Evolutionary conservation across 768 basidiomycete species (phyloP).

Genomic region (Suillus tomentosus): DNA sequence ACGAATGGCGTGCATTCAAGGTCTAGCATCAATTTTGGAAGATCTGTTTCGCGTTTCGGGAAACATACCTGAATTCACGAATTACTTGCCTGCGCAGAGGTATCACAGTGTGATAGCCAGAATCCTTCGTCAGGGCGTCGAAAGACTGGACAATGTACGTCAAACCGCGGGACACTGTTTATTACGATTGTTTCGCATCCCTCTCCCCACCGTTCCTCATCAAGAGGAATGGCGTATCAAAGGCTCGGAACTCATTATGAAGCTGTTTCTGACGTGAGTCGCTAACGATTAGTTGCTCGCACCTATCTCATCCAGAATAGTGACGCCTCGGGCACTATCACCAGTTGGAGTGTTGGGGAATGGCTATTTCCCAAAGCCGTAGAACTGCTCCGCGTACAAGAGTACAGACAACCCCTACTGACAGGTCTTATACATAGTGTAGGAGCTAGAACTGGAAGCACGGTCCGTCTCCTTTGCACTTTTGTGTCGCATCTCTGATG

Average conservation of each 20-base stretch:
- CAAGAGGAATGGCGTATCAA: slow-evolving; percentile 54
- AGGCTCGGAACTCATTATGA: slow-evolving; percentile 46
- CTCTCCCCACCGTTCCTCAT: slow-evolving; percentile 43
- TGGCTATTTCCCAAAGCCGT: slow-evolving; percentile 79
- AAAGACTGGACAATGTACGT: slow-evolving; percentile 89
- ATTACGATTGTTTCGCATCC: slow-evolving; percentile 47
- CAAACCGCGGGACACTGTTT: slow-evolving; percentile 74
- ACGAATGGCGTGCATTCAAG: slow-evolving; percentile 74
- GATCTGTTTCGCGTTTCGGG: slow-evolving; percentile 49
- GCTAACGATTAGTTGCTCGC: not conserved
- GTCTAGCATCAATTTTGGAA: slow-evolving; percentile 56
- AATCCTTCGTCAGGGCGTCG: slow-evolving; percentile 86
- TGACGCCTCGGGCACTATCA: slow-evolving; percentile 32
- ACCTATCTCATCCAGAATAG: slow-evolving; percentile 23
- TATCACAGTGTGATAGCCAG: slow-evolving; percentile 62
- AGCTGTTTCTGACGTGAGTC: slow-evolving; percentile 56
- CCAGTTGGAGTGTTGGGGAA: slow-evolving; percentile 67
- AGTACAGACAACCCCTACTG: slow-evolving; percentile 65
- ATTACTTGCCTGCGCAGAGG: slow-evolving; percentile 59
- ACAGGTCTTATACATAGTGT: slow-evolving; percentile 77
- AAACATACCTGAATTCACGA: slow-evolving; percentile 47
- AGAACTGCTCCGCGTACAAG: slow-evolving; percentile 58
- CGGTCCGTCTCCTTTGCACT: slow-evolving; percentile 51
- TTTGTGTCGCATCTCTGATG: slow-evolving; percentile 18
- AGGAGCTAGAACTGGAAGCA: slow-evolving; percentile 82